phyloP scores from a whole-genome alignment of 768 basidiomycete species.

The Boletus rubescentipes region DNA sequence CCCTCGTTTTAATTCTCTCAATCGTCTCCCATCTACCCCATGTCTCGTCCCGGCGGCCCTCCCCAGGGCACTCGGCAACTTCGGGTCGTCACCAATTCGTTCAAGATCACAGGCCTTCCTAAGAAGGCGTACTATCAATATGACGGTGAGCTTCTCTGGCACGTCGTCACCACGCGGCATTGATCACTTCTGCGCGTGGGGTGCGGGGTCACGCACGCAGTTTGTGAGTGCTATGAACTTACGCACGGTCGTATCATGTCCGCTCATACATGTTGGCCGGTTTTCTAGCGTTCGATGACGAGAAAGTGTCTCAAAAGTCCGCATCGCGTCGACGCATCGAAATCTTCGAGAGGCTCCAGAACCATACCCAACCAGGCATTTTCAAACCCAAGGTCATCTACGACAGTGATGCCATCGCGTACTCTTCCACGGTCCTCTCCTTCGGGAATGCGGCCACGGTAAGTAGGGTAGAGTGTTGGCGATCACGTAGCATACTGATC shows the following conservation, averaged over 20 bases:
- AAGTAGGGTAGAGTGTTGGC: conserved; percentile 3
- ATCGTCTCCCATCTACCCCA: conserved; percentile 10
- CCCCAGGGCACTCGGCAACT: conserved; percentile 16
- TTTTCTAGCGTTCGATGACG: conserved; percentile 20
- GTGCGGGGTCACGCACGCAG: conserved; percentile 9
- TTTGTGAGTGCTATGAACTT: conserved; percentile 23
- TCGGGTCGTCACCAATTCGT: conserved; percentile 35
- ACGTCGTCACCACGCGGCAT: conserved; percentile 1
- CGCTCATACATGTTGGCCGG: neutral
- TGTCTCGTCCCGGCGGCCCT: conserved; percentile 22
- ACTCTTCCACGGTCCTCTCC: conserved; percentile 33
- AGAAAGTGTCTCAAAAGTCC: neutral
- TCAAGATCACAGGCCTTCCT: conserved; percentile 30
- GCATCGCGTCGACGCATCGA: conserved; percentile 29
- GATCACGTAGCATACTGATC: neutral
- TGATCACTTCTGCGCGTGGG: conserved; percentile 4
- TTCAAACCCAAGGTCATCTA: conserved; percentile 48
- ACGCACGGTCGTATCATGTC: neutral
- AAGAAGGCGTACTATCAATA: conserved; percentile 30
- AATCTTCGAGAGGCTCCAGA: conserved; percentile 38
- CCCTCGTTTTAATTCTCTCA: neutral
- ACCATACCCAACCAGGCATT: conserved; percentile 27
- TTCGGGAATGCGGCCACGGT: conserved; percentile 34
- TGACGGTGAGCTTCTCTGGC: conserved; percentile 27
- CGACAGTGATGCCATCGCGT: conserved; percentile 46